A percentile compares a stretch with the other conserved stretches of the same genome.
These are phyloP conservation scores for Fraxinus excelsior DNA, from an alignment of 257 asterid genomes.

Conservation along the genomic window DNA sequence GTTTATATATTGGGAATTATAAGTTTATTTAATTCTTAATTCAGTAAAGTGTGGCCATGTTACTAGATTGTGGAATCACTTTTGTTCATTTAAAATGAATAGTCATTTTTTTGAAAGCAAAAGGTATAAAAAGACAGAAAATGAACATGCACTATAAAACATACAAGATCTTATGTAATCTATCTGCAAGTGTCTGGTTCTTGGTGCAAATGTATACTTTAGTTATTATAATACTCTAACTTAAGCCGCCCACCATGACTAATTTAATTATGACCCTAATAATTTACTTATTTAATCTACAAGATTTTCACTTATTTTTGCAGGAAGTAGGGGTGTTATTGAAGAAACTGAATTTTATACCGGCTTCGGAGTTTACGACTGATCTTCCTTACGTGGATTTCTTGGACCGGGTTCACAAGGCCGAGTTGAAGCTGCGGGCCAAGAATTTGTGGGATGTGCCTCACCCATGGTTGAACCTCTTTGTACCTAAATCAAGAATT, in stretches of 20 bases:
- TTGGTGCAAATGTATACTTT: conserved; percentile 18
- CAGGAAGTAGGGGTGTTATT: conserved; percentile 61
- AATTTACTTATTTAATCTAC: background rate
- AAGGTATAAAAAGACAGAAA: conserved; percentile 32
- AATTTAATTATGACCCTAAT: background rate
- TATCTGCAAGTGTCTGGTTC: conserved; percentile 14
- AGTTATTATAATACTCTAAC: conserved; percentile 9
- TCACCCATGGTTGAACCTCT: conserved; percentile 86
- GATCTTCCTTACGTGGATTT: conserved; percentile 73
- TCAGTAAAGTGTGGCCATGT: background rate
- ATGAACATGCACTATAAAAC: conserved; percentile 41
- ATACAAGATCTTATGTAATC: conserved; percentile 41
- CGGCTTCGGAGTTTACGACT: conserved; percentile 59
- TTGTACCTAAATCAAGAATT: conserved; percentile 75
- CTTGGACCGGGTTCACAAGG: conserved; percentile 86
- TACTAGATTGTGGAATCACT: conserved; percentile 36
- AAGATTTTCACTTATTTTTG: background rate
- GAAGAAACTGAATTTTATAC: conserved; percentile 54
- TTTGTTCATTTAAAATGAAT: conserved; percentile 14
- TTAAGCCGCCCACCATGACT: conserved; percentile 25
- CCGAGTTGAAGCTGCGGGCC: conserved; percentile 68
- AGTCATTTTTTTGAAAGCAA: conserved; percentile 24
- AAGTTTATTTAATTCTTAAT: background rate
- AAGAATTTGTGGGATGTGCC: conserved; percentile 87
- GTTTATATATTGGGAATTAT: conserved; percentile 24